phyloP scores from a whole-genome alignment of 352 stramenopile species.

The Bremia lactucae region DNA sequence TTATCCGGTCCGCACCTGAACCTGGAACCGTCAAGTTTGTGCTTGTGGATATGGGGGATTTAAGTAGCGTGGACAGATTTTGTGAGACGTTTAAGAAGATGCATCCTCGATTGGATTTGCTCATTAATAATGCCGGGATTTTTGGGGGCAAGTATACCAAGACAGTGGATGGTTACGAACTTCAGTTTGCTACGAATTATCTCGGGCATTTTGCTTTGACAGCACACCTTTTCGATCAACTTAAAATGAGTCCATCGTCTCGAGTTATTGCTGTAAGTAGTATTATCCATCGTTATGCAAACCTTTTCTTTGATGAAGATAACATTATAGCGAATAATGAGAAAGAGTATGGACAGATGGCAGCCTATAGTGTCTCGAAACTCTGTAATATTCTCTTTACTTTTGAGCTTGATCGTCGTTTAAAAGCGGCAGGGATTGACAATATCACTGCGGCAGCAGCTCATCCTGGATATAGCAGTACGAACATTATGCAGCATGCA shows the following conservation, averaged over 20 bases:
- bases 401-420: conserved; percentile 28
- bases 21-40: conserved; percentile 31
- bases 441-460: conserved; percentile 15
- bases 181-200: conserved; percentile 54
- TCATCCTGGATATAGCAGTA: conserved; percentile 24
- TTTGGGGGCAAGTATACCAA: conserved; percentile 22
- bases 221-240: conserved; percentile 24
- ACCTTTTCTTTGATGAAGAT: conserved; percentile 10
- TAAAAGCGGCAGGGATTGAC: conserved; percentile 11
- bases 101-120: conserved; percentile 29
- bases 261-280: conserved; percentile 39
- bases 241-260: conserved; percentile 14
- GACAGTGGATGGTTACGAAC: conserved; percentile 31
- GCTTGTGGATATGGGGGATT: conserved; percentile 29
- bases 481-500: conserved; percentile 23
- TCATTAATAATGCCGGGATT: conserved; percentile 62
- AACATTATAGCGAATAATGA: conserved; percentile 12
- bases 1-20: background rate
- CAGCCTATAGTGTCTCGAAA: conserved; percentile 37
- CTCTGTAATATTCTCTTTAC: conserved; percentile 45
- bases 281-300: conserved; percentile 16
- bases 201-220: conserved; percentile 50
- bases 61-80: conserved; percentile 38
- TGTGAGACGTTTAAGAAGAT: conserved; percentile 16
- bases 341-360: conserved; percentile 11